Base-by-base conservation (phyloP, 2,329 filamentous ascomycete genomes). In the Aspergillus sp. region DNA sequence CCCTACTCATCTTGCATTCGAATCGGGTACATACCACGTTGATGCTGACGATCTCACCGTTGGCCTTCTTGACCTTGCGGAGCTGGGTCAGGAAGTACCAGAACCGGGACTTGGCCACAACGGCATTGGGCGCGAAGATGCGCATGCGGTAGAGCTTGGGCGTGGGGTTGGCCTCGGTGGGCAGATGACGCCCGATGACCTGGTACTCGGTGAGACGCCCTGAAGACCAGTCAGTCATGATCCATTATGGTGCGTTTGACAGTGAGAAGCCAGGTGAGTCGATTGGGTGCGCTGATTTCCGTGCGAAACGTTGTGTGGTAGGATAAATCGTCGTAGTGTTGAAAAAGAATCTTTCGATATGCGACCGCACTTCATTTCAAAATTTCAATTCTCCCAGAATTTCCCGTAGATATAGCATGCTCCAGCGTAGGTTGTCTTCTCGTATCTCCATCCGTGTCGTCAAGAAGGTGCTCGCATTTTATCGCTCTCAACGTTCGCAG, bases 81-180 rank as follows among this genome's bases (percentile, higher is more conserved):
- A 99, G 86, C 85, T 96, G 95, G 81, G 91, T 91, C 79, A 99
- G 83, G 87, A 99, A 99, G 87, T 99, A 99, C 95, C 95, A 99
- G 89, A 96, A 99, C 76, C 94, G 90, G 77, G 92, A 97, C 88
- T 99, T 99, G 77, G 95, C 94, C 73, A 99, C 92, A 68, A 97
- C 94, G 72, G 88, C 84, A 83, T 99, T 99, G 70, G 91, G 90
- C 68, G 94, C 94, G 79, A 99, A 99, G 80, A 99, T 97, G 79
- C 92, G 92, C 94, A 99, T 99, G 81, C 94, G 92, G 88, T 97
- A 99, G 80, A 99, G 88, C 84, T 94, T 93, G 71, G 94, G 94
- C 73, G 90, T 91, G 74, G 93, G 91, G 86, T 96, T 96, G 77
- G 88, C 84, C 84, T 99, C 94, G 75, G 88, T 90, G 81, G 94